Evolutionary conservation across 1,139 yeast genomes (phyloP).

Genomic region (Geotrichum restrictum): DNA sequence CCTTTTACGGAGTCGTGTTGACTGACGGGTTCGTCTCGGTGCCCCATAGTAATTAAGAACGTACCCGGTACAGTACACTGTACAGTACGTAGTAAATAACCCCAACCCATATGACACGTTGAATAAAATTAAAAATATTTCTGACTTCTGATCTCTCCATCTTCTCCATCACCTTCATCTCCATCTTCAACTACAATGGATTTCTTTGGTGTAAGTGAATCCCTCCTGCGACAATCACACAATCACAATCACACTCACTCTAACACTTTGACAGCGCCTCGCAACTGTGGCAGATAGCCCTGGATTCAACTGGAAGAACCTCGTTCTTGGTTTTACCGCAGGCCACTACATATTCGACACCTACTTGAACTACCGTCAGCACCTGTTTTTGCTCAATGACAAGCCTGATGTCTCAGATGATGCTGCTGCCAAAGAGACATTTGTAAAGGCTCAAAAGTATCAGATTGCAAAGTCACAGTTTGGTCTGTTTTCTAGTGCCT

Average conservation of each 20-base stretch:
- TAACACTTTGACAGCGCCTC: conserved; percentile 26
- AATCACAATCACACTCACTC: background rate
- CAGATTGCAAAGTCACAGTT: conserved; percentile 78
- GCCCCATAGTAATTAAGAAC: background rate
- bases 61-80: no score
- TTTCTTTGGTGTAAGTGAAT: conserved; percentile 17
- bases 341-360: conserved; percentile 74
- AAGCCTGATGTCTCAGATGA: conserved; percentile 58
- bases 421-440: conserved; percentile 60
- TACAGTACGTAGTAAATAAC: no score
- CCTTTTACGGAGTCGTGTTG: conserved; percentile 58
- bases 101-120: background rate
- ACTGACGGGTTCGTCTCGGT: background rate
- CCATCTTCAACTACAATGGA: conserved; percentile 10
- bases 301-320: conserved; percentile 69
- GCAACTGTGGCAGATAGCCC: conserved; percentile 51
- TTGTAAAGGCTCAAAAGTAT: conserved; percentile 72
- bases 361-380: conserved; percentile 73
- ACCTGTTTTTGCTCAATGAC: conserved; percentile 57
- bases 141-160: background rate
- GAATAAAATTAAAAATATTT: background rate
- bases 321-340: conserved; percentile 69
- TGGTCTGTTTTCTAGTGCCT: conserved; percentile 53
- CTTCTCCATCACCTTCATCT: background rate
- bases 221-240: no score